These are phyloP conservation scores for Paxillus involutus DNA, from an alignment of 768 basidiomycete genomes.

Conservation along the genomic window DNA sequence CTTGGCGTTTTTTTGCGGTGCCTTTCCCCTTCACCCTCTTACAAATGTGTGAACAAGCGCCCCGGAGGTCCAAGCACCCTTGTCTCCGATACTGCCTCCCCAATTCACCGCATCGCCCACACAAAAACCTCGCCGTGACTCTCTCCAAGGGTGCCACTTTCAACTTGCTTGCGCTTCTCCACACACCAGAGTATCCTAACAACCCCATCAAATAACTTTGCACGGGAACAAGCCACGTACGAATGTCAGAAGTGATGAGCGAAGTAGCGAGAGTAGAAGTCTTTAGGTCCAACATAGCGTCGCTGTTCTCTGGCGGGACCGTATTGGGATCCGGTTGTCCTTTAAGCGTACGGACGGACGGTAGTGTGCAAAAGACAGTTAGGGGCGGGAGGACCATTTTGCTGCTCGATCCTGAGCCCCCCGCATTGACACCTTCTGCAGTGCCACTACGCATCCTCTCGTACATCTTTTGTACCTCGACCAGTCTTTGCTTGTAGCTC, in stretches of 20 bases:
- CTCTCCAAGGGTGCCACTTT: no score
- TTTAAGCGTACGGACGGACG: constrained; percentile 40
- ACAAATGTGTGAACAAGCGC: background rate
- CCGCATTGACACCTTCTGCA: background rate
- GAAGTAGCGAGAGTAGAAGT: constrained; percentile 31
- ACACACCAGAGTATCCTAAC: no score
- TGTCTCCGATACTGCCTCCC: no score
- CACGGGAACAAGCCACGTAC: constrained; percentile 48
- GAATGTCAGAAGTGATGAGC: constrained; percentile 44
- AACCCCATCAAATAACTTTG: constrained; percentile 39
- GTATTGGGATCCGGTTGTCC: constrained; percentile 21
- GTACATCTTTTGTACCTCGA: constrained; percentile 43
- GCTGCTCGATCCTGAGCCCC: background rate
- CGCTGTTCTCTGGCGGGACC: background rate
- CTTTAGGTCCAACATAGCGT: constrained; percentile 14
- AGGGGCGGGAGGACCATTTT: constrained; percentile 43
- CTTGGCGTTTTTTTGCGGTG: background rate
- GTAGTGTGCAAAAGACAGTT: constrained; percentile 47
- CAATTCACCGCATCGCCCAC: background rate
- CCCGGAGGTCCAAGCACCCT: no score
- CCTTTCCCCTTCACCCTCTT: background rate
- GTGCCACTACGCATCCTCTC: constrained; percentile 41
- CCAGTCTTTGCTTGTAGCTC: constrained; percentile 15
- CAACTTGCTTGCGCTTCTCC: no score
- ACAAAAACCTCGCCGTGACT: constrained; percentile 41